Percentiles rank a stretch among this genome's conserved stretches.
Conservation (phyloP, 2,329 filamentous ascomycete genomes). For the Tolypocladium album region DNA sequence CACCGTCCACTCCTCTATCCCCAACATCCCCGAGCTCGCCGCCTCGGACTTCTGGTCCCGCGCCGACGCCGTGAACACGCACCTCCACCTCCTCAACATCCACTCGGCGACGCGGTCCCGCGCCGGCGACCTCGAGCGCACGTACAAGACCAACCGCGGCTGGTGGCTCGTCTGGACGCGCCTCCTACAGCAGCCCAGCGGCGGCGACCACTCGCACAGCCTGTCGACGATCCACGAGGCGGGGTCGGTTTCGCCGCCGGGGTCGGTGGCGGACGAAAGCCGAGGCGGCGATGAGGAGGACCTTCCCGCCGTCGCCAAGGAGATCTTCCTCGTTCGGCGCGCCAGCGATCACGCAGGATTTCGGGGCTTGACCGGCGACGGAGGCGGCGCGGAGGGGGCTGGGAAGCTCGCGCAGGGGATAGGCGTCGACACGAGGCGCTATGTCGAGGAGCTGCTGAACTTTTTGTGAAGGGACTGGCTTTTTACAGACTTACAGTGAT, state of each 20-base stretch:
- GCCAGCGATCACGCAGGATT: conserved; percentile 43
- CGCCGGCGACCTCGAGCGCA: conserved; percentile 44
- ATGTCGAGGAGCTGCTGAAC: conserved; percentile 62
- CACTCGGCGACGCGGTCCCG: conserved; percentile 31
- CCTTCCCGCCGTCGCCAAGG: conserved; percentile 30
- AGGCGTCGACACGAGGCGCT: conserved; percentile 64
- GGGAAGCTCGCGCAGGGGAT: conserved; percentile 59
- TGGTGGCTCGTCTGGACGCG: conserved; percentile 63
- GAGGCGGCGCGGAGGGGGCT: conserved; percentile 42
- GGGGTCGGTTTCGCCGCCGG: conserved; percentile 3
- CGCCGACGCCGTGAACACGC: conserved; percentile 53
- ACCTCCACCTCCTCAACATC: conserved; percentile 51
- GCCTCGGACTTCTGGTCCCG: conserved; percentile 39
- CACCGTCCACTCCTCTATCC: conserved; percentile 52
- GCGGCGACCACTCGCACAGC: conserved; percentile 5
- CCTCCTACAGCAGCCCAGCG: conserved; percentile 28
- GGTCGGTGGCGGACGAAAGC: conserved; percentile 5
- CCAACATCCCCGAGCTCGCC: conserved; percentile 48
- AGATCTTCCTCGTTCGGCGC: conserved; percentile 50
- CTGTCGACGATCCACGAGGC: conserved; percentile 16
- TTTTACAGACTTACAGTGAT: neutral
- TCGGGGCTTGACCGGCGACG: conserved; percentile 25
- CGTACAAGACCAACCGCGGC: conserved; percentile 54
- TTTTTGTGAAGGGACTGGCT: conserved; percentile 23
- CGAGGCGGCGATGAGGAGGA: conserved; percentile 3